Base-by-base conservation (phyloP, 2,329 filamentous ascomycete species). In the Talaromyces albobiverticillius region DNA sequence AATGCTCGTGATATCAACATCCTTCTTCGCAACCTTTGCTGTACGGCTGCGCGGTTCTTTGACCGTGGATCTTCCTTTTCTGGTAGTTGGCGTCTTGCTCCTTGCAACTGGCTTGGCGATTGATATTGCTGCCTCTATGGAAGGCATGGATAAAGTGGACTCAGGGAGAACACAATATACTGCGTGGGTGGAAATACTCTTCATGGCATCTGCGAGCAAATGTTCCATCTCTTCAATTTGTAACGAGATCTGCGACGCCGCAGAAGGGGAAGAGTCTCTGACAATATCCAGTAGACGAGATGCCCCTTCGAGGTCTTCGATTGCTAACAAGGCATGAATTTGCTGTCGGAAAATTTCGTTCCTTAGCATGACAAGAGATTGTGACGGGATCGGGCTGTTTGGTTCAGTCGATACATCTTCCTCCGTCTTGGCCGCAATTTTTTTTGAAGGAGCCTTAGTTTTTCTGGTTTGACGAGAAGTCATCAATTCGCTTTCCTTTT, bases 81-180 rank as follows among this genome's bases (percentile, higher is more conserved):
- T 65, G 5, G 61, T 34, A 8, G 61, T 52, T 10, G 62, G 49
- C n/a, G 62, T 47, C 23, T 55, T 36, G 51, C 66, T 69, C 16
- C 51, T 52, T 57, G 52, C 11, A 73, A 62, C 20, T 64, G 67
- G 4, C 60, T 59, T 3, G 70, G 55, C 2, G 72, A 72, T 25
- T n/a, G 53, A 26, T 5, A 54, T 42, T 18, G 46, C 34, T 16
- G 46, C 25, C 67, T 59, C 69, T 65, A 93, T 77, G 0, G 89
- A 85, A 1, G 92, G 90, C 56, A 93, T 87, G 0, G 91, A 95
- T 23, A 96, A 85, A 0, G 91, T 96, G 0, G 94, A 96, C 64
- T 99, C 94, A 43, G 93, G 89, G 14, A 97, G 81, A 9, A 93
- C 88, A 16, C 90, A 95, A 69, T 93, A 95, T 3, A 94, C 87